These are phyloP conservation scores for Zygosaccharomyces kombuchaensis DNA, from an alignment of 805 yeast species.

Conservation along the genomic window DNA sequence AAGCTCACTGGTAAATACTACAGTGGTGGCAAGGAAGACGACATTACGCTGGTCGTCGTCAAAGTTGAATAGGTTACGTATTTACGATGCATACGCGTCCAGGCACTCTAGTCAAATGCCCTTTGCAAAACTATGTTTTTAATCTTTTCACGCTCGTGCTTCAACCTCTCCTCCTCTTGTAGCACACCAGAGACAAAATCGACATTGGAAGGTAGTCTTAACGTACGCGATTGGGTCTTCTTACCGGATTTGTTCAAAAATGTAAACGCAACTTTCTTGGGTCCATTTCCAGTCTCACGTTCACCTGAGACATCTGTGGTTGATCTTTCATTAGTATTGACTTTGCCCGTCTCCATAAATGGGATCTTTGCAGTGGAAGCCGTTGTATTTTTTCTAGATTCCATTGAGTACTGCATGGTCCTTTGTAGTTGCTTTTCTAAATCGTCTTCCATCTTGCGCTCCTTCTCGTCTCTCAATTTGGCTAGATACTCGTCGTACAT, in stretches of 20 bases:
- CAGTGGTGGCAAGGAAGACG: slow-evolving; percentile 94
- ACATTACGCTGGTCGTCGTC: slow-evolving; percentile 77
- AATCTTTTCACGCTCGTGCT: slow-evolving; percentile 52
- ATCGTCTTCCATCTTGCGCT: slow-evolving; percentile 45
- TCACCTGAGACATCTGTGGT: neutral
- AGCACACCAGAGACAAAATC: slow-evolving; percentile 51
- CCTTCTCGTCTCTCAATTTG: slow-evolving; percentile 39
- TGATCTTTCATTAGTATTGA: neutral
- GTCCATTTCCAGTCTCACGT: neutral
- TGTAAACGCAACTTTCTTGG: slow-evolving; percentile 43
- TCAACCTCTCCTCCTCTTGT: slow-evolving; percentile 47
- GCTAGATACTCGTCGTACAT: slow-evolving; percentile 38
- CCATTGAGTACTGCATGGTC: slow-evolving; percentile 50
- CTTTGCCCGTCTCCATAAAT: slow-evolving; percentile 14
- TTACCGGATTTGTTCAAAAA: slow-evolving; percentile 54
- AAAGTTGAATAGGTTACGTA: slow-evolving; percentile 42
- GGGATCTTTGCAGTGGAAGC: slow-evolving; percentile 27
- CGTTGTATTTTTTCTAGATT: slow-evolving; percentile 35
- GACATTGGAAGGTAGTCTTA: slow-evolving; percentile 50
- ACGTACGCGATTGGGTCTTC: slow-evolving; percentile 40
- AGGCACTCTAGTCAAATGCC: slow-evolving; percentile 30
- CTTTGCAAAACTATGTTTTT: slow-evolving; percentile 48
- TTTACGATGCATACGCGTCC: neutral
- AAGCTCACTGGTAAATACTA: slow-evolving; percentile 62
- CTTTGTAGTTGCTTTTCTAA: slow-evolving; percentile 54